phyloP scores from a whole-genome alignment of 2,329 filamentous ascomycete genomes.

The Diaporthe batatas region DNA sequence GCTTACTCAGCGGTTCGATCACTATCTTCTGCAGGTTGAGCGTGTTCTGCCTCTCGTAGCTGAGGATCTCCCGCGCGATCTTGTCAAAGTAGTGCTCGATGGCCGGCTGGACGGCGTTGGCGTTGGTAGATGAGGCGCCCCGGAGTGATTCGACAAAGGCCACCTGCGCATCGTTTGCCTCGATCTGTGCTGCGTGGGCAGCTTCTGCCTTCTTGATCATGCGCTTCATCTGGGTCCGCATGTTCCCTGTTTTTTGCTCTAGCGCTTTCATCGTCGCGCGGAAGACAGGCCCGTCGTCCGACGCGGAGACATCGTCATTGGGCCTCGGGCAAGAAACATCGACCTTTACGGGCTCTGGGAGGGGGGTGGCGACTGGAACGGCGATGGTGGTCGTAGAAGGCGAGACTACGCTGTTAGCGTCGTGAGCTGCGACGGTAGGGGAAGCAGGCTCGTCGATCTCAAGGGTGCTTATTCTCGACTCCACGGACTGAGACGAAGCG shows the following conservation, averaged over 20 bases:
- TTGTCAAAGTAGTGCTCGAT: constrained; percentile 99
- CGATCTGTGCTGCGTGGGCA: constrained; percentile 81
- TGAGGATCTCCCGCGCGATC: constrained; percentile 89
- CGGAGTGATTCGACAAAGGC: constrained; percentile 88
- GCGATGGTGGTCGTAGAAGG: constrained; percentile 21
- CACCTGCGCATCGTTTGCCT: constrained; percentile 87
- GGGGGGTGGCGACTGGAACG: constrained; percentile 26
- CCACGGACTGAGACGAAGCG: constrained; percentile 88
- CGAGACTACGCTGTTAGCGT: constrained; percentile 49
- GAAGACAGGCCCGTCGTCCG: constrained; percentile 95
- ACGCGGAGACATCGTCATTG: constrained; percentile 84
- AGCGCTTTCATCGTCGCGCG: constrained; percentile 96
- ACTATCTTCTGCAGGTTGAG: constrained; percentile 90
- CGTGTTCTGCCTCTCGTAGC: constrained; percentile 88
- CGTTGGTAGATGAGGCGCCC: constrained; percentile 90
- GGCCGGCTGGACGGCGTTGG: constrained; percentile 95
- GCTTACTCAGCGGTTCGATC: constrained; percentile 90
- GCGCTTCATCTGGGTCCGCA: constrained; percentile 95
- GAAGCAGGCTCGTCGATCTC: constrained; percentile 75
- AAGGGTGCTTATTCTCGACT: constrained; percentile 82
- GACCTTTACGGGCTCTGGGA: constrained; percentile 76
- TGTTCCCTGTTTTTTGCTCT: constrained; percentile 95
- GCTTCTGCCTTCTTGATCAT: constrained; percentile 95
- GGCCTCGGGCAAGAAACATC: constrained; percentile 90
- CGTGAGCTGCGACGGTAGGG: constrained; percentile 58